phyloP scores from a whole-genome alignment of 805 yeast genomes.

The Suhomyces canberraensis region DNA sequence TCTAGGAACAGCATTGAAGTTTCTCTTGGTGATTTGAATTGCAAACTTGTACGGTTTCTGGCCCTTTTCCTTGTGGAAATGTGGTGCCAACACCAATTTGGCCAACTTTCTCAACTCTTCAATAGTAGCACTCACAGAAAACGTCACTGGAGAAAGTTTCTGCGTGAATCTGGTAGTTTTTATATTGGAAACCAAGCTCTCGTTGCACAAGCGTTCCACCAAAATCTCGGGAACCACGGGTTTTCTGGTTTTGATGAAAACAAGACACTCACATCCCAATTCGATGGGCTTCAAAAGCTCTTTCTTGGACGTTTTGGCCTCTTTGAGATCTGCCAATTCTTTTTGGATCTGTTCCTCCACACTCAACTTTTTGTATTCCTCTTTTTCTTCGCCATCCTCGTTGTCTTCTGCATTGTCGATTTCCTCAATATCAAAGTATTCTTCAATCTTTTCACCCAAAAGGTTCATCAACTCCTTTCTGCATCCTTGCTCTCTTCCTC shows the following conservation, averaged over 20 bases:
- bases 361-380: slow-evolving; percentile 34
- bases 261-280: slow-evolving; percentile 76
- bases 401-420: slow-evolving; percentile 22
- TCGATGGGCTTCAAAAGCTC: slow-evolving; percentile 54
- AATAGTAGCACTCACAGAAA: slow-evolving; percentile 67
- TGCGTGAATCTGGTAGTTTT: slow-evolving; percentile 74
- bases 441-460: slow-evolving; percentile 41
- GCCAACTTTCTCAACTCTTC: slow-evolving; percentile 66
- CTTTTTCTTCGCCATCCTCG: slow-evolving; percentile 19
- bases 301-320: slow-evolving; percentile 40
- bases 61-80: slow-evolving; percentile 50
- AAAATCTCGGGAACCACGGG: slow-evolving; percentile 79
- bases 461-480: slow-evolving; percentile 66
- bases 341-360: slow-evolving; percentile 74
- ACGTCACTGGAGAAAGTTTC: slow-evolving; percentile 74
- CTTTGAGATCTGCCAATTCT: slow-evolving; percentile 65
- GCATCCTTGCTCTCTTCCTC: slow-evolving; percentile 76
- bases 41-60: slow-evolving; percentile 60
- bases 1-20: slow-evolving; percentile 69
- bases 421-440: slow-evolving; percentile 27
- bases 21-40: slow-evolving; percentile 73
- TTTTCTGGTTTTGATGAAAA: slow-evolving; percentile 74
- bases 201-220: slow-evolving; percentile 61
- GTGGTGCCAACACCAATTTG: slow-evolving; percentile 57
- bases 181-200: slow-evolving; percentile 45